Evolutionary conservation across 441 rosid genomes (phyloP), one percentile per base, ranked within the genome.

Genomic region (Iberis amara): DNA sequence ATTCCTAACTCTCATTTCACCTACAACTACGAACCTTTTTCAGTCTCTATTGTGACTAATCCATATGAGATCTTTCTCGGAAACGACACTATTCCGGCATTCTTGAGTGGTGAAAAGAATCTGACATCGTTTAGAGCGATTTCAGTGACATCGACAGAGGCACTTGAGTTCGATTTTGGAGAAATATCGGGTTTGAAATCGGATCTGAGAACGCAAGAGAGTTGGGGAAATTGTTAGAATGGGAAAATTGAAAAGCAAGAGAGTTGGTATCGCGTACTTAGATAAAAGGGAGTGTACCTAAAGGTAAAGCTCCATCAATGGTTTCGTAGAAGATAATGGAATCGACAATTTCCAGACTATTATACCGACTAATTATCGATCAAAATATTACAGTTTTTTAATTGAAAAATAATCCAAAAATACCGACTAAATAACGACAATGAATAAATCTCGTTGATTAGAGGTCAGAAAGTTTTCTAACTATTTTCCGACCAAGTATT

Each of bases 1-100:
- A 80, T 77, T 67, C 80, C 85, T 0, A 77, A 80, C 61, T 70
- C 77, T 24, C 80, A 73, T 37, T 47, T 80, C 72, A 59, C 75
- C 23, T 80, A 63, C 71, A 47, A 13, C 14, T 77, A 77, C 76
- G 76, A 77, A 45, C 21, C 85, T 0, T 73, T 77, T 41, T 49
- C 45, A 1, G 52, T 77, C 38, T 52, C 70, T 0, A 28, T 65
- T 8, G 47, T 65, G 27, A 55, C 52, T 36, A 57, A 52, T 38
- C 61, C 65, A 26, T 44, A 47, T 36, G 61, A 55, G 45, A 73
- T 75, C n/a, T 65, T 64, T 42, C 70, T 80, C 15, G 80, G 82
- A 0, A 77, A 77, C 61, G 77, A 78, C 6, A 62, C 82, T 0
- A 11, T 73, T 35, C 76, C 76, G 5, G 71, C 75, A 5, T 77